Evolutionary conservation across 305 asterid species (phyloP).

Genomic region (Withania somnifera): DNA sequence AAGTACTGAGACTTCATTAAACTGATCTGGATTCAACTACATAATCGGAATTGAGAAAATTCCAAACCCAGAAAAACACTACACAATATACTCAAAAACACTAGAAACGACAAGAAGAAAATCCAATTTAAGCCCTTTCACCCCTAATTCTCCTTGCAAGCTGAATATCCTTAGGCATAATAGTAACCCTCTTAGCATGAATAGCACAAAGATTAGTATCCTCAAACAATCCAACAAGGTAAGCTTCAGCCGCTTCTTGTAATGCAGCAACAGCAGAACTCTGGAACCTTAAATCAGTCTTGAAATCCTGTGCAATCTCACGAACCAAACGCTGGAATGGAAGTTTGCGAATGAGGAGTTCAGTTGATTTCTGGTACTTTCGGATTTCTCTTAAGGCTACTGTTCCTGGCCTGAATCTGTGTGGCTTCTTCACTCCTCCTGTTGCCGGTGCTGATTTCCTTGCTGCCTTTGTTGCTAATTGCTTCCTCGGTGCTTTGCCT

Average conservation of each 20-base stretch:
- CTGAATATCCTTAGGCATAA: neutral
- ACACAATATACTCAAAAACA: neutral
- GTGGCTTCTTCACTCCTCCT: conserved; percentile 7
- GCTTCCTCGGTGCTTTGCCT: neutral
- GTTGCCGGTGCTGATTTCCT: conserved; percentile 4
- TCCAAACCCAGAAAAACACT: neutral
- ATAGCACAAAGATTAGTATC: neutral
- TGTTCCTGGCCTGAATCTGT: conserved; percentile 4
- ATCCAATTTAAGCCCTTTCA: neutral
- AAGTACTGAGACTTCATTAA: neutral
- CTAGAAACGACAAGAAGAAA: neutral
- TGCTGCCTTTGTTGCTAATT: neutral
- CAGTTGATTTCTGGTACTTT: conserved; percentile 2
- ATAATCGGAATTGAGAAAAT: neutral
- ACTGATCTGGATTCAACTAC: neutral
- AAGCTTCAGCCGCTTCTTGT: conserved; percentile 1
- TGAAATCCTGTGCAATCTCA: conserved; percentile 7
- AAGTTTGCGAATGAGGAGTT: neutral
- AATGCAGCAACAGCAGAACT: neutral
- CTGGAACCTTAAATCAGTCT: conserved; percentile 7
- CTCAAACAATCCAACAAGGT: conserved; percentile 2
- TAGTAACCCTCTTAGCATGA: conserved; percentile 1
- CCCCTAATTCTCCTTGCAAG: conserved; percentile 3
- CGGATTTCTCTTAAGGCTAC: neutral
- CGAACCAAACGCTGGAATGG: conserved; percentile 2